Percentiles rank a stretch among this genome's conserved stretches.
These are phyloP conservation scores for Ganoderma lucidum DNA, from an alignment of 1,284 basidiomycete genomes.

Conservation along the genomic window DNA sequence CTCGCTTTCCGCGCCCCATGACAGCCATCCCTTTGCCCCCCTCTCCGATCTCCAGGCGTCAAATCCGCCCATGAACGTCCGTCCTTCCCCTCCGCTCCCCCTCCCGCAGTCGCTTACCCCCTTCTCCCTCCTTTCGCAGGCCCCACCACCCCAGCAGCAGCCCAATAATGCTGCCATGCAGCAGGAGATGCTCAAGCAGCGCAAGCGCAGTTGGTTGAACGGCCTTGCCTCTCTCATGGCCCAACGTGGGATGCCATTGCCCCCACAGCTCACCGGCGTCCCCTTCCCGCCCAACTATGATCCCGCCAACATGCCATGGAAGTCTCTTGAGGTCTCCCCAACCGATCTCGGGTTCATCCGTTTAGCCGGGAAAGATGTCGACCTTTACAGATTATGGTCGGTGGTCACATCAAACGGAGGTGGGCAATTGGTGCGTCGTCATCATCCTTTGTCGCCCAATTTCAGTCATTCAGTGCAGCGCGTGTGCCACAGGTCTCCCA, in stretches of 20 bases:
- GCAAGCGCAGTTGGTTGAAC: constrained; percentile 63
- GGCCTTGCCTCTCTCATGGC: constrained; percentile 65
- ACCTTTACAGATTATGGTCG: constrained; percentile 76
- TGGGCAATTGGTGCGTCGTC: constrained; percentile 57
- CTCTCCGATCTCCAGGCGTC: constrained; percentile 33
- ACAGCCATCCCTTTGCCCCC: constrained; percentile 42
- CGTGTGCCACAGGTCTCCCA: constrained; percentile 42
- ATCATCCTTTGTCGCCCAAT: constrained; percentile 15
- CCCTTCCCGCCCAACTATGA: constrained; percentile 63
- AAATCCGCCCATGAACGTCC: constrained; percentile 34
- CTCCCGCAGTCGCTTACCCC: constrained; percentile 25
- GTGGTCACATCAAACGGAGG: constrained; percentile 66
- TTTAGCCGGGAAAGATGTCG: constrained; percentile 81
- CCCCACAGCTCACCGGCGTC: constrained; percentile 69
- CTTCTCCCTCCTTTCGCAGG: constrained; percentile 28
- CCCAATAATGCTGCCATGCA: constrained; percentile 32
- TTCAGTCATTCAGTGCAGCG: constrained; percentile 11
- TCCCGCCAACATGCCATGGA: constrained; percentile 66
- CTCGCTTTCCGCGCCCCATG: constrained; percentile 34
- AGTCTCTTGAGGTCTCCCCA: constrained; percentile 62
- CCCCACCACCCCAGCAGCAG: constrained; percentile 28
- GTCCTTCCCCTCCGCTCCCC: constrained; percentile 26
- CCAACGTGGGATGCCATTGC: constrained; percentile 64
- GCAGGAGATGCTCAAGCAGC: constrained; percentile 48
- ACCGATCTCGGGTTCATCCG: constrained; percentile 67